Evolutionary conservation across 495 filamentous ascomycete species (phyloP).

Genomic region (Gamarada debralockiae): DNA sequence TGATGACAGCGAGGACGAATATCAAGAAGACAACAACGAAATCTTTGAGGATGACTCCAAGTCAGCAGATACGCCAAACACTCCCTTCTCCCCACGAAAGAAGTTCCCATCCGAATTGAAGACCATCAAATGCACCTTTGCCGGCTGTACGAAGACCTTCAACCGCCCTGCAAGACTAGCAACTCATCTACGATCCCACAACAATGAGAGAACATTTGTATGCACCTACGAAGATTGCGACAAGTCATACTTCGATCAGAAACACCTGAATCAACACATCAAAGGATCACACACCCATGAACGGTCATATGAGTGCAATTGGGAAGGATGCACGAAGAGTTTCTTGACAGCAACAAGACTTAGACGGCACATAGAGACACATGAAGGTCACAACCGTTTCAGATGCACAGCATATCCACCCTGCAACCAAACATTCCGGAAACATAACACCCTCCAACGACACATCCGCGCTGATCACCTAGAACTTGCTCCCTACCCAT

Average conservation of each 20-base stretch:
- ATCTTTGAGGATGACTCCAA: slow-evolving; percentile 38
- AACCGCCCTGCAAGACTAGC: slow-evolving; percentile 77
- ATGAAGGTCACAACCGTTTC: slow-evolving; percentile 64
- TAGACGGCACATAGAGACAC: slow-evolving; percentile 60
- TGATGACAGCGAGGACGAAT: slow-evolving; percentile 16
- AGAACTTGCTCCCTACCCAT: slow-evolving; percentile 61
- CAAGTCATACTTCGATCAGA: slow-evolving; percentile 76
- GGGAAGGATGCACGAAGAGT: slow-evolving; percentile 68
- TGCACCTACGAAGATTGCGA: slow-evolving; percentile 68
- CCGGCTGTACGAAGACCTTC: slow-evolving; percentile 76
- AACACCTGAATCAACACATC: slow-evolving; percentile 79
- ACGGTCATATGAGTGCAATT: slow-evolving; percentile 65
- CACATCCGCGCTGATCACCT: slow-evolving; percentile 76
- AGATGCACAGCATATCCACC: slow-evolving; percentile 69
- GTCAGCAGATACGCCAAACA: slow-evolving; percentile 43
- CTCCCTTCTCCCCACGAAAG: slow-evolving; percentile 48
- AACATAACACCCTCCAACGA: slow-evolving; percentile 78
- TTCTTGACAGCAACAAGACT: slow-evolving; percentile 77
- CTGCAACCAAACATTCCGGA: slow-evolving; percentile 79
- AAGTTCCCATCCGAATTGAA: slow-evolving; percentile 69
- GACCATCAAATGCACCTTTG: slow-evolving; percentile 64
- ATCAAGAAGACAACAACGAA: slow-evolving; percentile 29
- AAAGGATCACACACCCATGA: slow-evolving; percentile 74
- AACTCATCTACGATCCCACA: slow-evolving; percentile 77
- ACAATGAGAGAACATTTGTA: slow-evolving; percentile 67